These are phyloP conservation scores for Galerina sulciceps DNA, from an alignment of 768 basidiomycete species.

Conservation along the genomic window DNA sequence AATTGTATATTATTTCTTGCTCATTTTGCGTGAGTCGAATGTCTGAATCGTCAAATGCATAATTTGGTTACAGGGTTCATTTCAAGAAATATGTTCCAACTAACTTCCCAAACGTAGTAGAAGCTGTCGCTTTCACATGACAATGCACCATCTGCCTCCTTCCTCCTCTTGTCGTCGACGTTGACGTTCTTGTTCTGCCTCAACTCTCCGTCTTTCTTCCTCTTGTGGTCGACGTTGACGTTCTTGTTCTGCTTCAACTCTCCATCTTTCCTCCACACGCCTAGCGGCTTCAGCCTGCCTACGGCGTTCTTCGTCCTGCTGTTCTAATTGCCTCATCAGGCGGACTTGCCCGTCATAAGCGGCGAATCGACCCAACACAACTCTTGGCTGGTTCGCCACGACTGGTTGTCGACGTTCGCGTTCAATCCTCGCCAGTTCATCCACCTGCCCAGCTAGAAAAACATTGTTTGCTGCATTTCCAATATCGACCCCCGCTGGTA, in stretches of 20 bases:
- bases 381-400: background rate
- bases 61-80: background rate
- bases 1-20: background rate
- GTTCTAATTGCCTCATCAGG: background rate
- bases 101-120: too few relatives aligned
- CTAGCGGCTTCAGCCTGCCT: background rate
- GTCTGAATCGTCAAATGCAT: background rate
- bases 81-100: too few relatives aligned
- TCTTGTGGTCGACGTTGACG: background rate
- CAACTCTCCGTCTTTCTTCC: background rate
- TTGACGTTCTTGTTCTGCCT: background rate
- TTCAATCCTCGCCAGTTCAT: constrained; percentile 13
- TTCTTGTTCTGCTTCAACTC: background rate
- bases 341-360: background rate
- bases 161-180: background rate
- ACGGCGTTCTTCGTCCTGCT: background rate
- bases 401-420: background rate
- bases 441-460: constrained; percentile 11
- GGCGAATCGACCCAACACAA: background rate
- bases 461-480: background rate
- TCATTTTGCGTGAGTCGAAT: background rate
- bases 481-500: constrained; percentile 3
- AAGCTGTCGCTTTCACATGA: background rate
- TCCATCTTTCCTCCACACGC: background rate
- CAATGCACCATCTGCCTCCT: constrained; percentile 3